Evolutionary conservation across 768 basidiomycete species (phyloP), one percentile per base, ranked within the genome.

Genomic region (Lentinula guzmanii): DNA sequence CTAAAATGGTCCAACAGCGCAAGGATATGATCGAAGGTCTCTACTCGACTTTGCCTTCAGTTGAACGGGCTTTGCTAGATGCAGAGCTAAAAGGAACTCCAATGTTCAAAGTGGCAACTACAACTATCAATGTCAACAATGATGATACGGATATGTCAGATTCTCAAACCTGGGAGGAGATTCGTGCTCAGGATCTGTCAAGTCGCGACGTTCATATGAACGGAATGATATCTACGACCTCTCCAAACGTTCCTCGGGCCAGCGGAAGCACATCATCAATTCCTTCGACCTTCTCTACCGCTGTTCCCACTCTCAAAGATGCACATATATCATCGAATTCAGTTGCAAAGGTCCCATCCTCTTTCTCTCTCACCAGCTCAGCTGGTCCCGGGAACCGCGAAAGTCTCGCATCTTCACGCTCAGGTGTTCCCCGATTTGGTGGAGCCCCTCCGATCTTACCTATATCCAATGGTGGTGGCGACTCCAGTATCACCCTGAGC

Each of bases 21-120:
- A 80, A 80, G 31, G 79, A 82, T 63, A 87, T 87, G 77, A 82
- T 92, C 61, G 81, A 86, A 34, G 88, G 90, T 42, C 74, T 91
- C n/a, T 81, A 89, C 63, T 73, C 79, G 1, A 76, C 84, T 0
- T 76, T 93, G 48, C 83, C 91, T 0, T 72, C 75, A 2, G 79
- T 85, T 0, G 90, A 93, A 68, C 82, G 87, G 16, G 75, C 77
- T 11, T 69, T 87, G 24, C 71, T 91, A 1, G 90, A 91, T 64
- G 73, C 76, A 2, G 85, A 87, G 62, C 72, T 90, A 6, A 82
- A 80, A 31, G 62, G 41, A 33, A 63, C 63, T 48, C 46, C 52
- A 9, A 61, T 51, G 46, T 39, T 41, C 5, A 28, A 59, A 18
- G 4, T 56, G 37, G 5, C 34, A 18, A 39, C n/a, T 28, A 28